A percentile compares a stretch with the other conserved stretches of the same genome.
Conservation (phyloP, 768 basidiomycete species). For the Lepiota brunneoincarnata region DNA sequence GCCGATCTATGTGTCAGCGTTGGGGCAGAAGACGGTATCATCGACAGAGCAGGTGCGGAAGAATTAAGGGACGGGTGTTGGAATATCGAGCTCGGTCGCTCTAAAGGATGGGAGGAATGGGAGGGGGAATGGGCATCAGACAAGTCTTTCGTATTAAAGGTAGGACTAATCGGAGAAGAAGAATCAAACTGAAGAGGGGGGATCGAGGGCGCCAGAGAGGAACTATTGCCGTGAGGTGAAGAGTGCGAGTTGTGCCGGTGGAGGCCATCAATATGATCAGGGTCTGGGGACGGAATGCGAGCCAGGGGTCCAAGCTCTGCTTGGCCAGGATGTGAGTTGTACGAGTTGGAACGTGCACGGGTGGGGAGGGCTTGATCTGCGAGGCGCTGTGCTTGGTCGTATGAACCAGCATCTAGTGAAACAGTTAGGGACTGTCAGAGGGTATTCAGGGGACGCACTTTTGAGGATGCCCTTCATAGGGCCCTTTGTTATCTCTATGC, state of each 20-base stretch:
- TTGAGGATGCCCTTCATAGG: conserved; percentile 90
- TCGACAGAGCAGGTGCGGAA: conserved; percentile 84
- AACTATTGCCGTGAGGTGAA: conserved; percentile 32
- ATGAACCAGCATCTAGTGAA: conserved; percentile 59
- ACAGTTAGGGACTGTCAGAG: not conserved
- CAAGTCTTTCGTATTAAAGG: conserved; percentile 19
- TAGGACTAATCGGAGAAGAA: conserved; percentile 25
- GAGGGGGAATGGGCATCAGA: conserved; percentile 31
- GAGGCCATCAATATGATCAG: conserved; percentile 85
- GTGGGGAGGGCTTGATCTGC: conserved; percentile 41
- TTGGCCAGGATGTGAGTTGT: conserved; percentile 54
- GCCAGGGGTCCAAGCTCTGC: conserved; percentile 73
- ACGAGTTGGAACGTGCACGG: conserved; percentile 81
- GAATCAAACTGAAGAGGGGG: conserved; percentile 61
- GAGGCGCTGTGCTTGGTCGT: conserved; percentile 60
- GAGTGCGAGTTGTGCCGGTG: conserved; percentile 64
- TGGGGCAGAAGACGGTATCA: conserved; percentile 44
- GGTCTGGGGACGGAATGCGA: conserved; percentile 79
- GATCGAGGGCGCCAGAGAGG: conserved; percentile 41
- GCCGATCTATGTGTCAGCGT: conserved; percentile 70
- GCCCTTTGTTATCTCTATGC: conserved; percentile 59
- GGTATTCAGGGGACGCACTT: conserved; percentile 45
- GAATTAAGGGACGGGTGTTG: conserved; percentile 81
- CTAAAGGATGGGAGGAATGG: conserved; percentile 36
- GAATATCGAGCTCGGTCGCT: conserved; percentile 58